Conservation (phyloP, 1,284 basidiomycete genomes). For the Stygiomarasmius scandens region DNA sequence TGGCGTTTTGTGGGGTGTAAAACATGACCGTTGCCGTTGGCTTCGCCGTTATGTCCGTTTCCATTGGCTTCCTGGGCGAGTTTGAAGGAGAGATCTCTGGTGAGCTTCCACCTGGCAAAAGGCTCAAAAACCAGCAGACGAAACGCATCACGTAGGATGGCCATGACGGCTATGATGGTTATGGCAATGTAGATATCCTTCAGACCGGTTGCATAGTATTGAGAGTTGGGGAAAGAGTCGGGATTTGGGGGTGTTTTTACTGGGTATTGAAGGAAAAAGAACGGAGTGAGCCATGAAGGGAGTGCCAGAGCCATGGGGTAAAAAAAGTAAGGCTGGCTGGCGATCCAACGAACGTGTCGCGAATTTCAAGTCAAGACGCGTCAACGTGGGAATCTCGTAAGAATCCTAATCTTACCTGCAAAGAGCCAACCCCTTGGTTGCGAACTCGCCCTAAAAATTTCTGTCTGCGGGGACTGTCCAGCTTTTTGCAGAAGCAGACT, state of each 20-base stretch:
- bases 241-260: conserved; percentile 52
- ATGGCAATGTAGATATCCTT: conserved; percentile 76
- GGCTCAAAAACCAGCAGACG: conserved; percentile 78
- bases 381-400: conserved; percentile 49
- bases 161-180: conserved; percentile 77
- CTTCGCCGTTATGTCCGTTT: conserved; percentile 26
- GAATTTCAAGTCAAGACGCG: conserved; percentile 1
- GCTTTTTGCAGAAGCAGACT: too few relatives aligned
- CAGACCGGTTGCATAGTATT: conserved; percentile 70
- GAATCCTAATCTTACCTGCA: too few relatives aligned
- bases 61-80: conserved; percentile 28
- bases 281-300: conserved; percentile 59
- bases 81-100: conserved; percentile 46
- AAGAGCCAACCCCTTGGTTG: too few relatives aligned
- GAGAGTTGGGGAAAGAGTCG: conserved; percentile 70
- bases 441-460: too few relatives aligned
- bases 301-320: conserved; percentile 29
- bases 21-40: conserved; percentile 29
- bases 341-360: conserved; percentile 5
- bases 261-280: conserved; percentile 78
- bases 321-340: conserved; percentile 1
- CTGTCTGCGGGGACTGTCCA: too few relatives aligned
- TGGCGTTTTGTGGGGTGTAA: conserved; percentile 40
- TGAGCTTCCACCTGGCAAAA: conserved; percentile 74
- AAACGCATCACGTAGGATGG: conserved; percentile 73